Evolutionary conservation across 306 rosid genomes (phyloP).

Genomic region (Abrus pulchellus): DNA sequence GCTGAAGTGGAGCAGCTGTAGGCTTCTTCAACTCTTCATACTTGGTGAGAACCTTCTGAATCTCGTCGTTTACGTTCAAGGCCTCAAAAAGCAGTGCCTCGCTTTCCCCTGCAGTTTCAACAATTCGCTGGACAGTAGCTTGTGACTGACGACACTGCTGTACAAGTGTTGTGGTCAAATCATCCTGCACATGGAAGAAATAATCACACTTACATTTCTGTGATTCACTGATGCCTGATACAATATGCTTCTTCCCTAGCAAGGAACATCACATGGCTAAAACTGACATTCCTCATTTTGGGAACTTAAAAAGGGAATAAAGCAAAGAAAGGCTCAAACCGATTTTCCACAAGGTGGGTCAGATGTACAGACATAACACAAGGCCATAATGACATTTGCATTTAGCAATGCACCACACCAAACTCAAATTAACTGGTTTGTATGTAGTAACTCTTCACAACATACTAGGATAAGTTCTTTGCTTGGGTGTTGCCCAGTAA

Average conservation of each 20-base stretch:
- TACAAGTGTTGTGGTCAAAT: constrained; percentile 87
- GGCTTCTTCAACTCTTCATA: constrained; percentile 78
- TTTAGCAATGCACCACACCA: constrained; percentile 23
- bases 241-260: constrained; percentile 28
- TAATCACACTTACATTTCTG: constrained; percentile 1
- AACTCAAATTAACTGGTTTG: neutral
- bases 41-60: constrained; percentile 83
- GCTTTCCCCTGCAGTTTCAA: constrained; percentile 86
- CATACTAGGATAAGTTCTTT: no score
- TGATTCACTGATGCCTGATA: constrained; percentile 36
- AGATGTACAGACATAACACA: constrained; percentile 17
- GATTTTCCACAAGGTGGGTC: neutral
- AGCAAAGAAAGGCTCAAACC: constrained; percentile 15
- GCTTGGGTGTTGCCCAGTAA: neutral
- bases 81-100: constrained; percentile 98
- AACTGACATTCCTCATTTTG: constrained; percentile 2
- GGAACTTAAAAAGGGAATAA: neutral
- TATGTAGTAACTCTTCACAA: no score
- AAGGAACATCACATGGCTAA: constrained; percentile 3
- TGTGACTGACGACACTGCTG: constrained; percentile 88
- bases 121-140: constrained; percentile 70
- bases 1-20: constrained; percentile 57
- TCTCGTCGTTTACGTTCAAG: constrained; percentile 92
- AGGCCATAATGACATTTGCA: neutral
- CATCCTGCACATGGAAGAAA: constrained; percentile 71